Conservation (phyloP, 2,329 filamentous ascomycete species). For the Penicillium sp. region DNA sequence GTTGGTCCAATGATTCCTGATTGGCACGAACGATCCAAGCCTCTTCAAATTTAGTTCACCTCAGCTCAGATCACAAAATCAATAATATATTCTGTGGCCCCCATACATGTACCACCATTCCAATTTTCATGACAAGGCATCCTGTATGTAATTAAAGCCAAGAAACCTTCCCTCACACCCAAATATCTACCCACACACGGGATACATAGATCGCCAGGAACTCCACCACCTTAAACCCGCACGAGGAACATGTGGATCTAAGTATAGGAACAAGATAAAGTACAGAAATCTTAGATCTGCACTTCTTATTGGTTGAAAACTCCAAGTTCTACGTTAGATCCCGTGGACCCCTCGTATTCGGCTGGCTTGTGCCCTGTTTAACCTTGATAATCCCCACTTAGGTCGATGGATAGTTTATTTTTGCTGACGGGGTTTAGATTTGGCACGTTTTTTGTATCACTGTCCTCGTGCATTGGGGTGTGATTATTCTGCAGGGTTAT, state of each 20-base stretch:
- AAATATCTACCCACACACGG: no score
- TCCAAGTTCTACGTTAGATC: background rate
- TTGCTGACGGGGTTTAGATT: background rate
- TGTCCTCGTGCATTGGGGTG: background rate
- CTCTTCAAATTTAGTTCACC: background rate
- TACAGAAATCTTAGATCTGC: background rate
- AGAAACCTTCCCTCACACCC: no score
- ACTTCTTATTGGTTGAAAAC: background rate
- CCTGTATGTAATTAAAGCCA: no score
- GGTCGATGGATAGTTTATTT: no score
- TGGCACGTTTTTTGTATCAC: background rate
- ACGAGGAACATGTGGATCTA: background rate
- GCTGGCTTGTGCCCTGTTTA: background rate
- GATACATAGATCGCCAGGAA: background rate
- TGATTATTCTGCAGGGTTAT: background rate
- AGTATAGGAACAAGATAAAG: background rate
- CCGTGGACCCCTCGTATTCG: background rate
- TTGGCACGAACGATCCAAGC: background rate
- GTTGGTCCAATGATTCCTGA: no score
- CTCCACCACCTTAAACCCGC: background rate
- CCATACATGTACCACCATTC: no score
- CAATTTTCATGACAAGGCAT: no score
- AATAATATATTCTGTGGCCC: no score
- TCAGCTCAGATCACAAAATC: background rate
- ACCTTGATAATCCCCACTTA: no score